Evolutionary conservation across 371 early-diverging fungal species (phyloP).

Genomic region (Circinella umbellata): DNA sequence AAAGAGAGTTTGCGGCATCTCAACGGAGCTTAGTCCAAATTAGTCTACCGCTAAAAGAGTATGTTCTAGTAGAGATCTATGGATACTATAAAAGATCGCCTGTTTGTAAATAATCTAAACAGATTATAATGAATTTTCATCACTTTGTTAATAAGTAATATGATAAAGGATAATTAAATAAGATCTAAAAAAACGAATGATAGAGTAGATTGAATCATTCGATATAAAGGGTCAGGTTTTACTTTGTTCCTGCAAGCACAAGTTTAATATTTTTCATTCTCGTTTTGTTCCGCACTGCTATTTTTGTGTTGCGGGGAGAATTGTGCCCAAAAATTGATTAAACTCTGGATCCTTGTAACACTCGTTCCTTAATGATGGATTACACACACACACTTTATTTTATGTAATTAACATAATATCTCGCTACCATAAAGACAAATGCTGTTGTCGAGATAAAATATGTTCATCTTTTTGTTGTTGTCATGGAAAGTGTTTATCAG

Average conservation of each 20-base stretch:
- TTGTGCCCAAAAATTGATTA: too few species aligned
- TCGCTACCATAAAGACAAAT: too few species aligned
- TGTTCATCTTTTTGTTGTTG: too few species aligned
- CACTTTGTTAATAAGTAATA: too few species aligned
- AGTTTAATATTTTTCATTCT: not conserved
- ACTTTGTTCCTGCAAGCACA: not conserved
- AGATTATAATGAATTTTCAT: too few species aligned
- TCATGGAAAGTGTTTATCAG: too few species aligned
- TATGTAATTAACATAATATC: too few species aligned
- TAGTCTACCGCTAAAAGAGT: not conserved
- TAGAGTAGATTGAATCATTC: not conserved
- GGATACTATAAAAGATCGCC: not conserved
- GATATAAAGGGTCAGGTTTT: not conserved
- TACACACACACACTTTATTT: too few species aligned
- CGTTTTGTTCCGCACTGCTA: not conserved
- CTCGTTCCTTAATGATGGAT: too few species aligned
- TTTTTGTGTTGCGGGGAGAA: not conserved
- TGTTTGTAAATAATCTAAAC: not conserved
- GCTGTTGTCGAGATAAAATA: too few species aligned
- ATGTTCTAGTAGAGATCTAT: not conserved
- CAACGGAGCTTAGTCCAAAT: not conserved
- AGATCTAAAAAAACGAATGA: not conserved
- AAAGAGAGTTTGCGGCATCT: conserved; percentile 10
- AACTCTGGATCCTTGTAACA: too few species aligned
- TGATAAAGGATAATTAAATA: too few species aligned